These are phyloP conservation scores for Candida labiduridarum DNA, from an alignment of 1,139 yeast species.

Conservation along the genomic window DNA sequence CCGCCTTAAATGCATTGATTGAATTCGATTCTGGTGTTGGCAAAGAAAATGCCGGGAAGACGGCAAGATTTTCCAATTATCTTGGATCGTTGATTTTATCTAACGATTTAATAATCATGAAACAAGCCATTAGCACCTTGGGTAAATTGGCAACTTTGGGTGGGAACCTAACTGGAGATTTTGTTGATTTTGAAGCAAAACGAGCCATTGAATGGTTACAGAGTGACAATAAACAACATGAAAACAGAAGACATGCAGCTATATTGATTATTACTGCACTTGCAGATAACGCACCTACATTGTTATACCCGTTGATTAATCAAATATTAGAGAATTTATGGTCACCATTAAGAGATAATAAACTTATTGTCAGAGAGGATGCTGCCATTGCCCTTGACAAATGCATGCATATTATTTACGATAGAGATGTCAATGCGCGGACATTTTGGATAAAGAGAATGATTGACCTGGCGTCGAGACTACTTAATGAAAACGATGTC, in stretches of 20 bases:
- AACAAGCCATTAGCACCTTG: conserved; percentile 79
- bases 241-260: conserved; percentile 87
- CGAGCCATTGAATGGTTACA: conserved; percentile 91
- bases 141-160: conserved; percentile 91
- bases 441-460: conserved; percentile 74
- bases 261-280: conserved; percentile 80
- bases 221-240: conserved; percentile 72
- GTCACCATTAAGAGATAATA: conserved; percentile 83
- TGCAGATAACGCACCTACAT: conserved; percentile 86
- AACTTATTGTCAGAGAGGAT: conserved; percentile 73
- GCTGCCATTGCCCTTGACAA: conserved; percentile 81
- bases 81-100: conserved; percentile 80
- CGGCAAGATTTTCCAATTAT: conserved; percentile 88
- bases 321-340: conserved; percentile 82
- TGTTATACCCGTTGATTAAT: conserved; percentile 75
- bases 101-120: conserved; percentile 81
- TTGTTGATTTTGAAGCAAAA: conserved; percentile 90
- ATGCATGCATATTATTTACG: conserved; percentile 76
- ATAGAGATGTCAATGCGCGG: conserved; percentile 73
- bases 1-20: conserved; percentile 86
- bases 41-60: conserved; percentile 84
- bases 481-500: conserved; percentile 30
- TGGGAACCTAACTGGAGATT: conserved; percentile 84
- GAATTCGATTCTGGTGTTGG: conserved; percentile 67
- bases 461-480: conserved; percentile 58